These are phyloP conservation scores for Hura crepitans DNA, from an alignment of 441 rosid species.

Conservation along the genomic window DNA sequence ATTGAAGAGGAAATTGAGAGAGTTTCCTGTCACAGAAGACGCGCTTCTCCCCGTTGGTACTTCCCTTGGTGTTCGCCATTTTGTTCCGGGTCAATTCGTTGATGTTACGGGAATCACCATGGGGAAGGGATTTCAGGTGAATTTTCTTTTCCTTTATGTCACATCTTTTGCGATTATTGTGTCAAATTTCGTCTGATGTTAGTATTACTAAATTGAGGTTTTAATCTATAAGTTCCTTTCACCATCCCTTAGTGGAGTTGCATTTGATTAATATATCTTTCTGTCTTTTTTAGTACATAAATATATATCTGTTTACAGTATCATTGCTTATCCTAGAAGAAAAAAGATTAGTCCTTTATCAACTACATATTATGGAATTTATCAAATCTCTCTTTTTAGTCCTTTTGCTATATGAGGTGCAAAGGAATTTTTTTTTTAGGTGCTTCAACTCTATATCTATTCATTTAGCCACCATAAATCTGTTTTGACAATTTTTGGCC, in stretches of 20 bases:
- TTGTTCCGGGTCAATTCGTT: constrained; percentile 82
- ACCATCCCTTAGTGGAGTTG: not conserved
- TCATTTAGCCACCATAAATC: not conserved
- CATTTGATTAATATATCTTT: not conserved
- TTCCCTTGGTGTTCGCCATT: constrained; percentile 76
- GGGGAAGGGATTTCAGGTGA: constrained; percentile 96
- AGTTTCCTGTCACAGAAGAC: constrained; percentile 92
- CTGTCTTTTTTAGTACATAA: not conserved
- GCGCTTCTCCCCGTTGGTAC: constrained; percentile 90
- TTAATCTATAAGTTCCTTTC: not conserved
- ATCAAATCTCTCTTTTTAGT: not conserved
- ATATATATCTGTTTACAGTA: not conserved
- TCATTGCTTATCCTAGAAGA: not conserved
- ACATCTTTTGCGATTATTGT: not conserved
- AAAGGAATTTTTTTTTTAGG: not conserved
- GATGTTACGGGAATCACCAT: constrained; percentile 82
- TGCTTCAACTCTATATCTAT: not conserved
- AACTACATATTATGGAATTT: not conserved
- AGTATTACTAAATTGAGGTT: not conserved
- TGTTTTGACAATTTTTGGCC: not conserved
- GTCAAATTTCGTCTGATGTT: not conserved
- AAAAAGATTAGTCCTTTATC: not conserved
- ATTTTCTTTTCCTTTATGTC: not conserved
- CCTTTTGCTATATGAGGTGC: not conserved
- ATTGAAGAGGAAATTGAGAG: constrained; percentile 82